These are phyloP conservation scores for Aspergillus avenaceus DNA, from an alignment of 495 filamentous ascomycete genomes.

Conservation along the genomic window DNA sequence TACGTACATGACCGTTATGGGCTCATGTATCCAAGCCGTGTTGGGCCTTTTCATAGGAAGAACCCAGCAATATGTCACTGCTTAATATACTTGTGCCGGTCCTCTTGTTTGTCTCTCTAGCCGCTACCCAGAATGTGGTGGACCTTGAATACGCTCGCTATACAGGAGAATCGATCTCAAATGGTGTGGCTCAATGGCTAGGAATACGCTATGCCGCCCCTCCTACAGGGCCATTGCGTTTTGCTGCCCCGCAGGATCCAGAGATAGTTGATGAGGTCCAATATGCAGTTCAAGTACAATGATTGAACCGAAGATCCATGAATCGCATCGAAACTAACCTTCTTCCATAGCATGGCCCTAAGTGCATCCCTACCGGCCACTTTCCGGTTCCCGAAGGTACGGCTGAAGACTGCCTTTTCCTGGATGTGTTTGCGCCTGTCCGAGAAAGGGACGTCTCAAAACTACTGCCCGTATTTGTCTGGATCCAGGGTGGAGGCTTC, in stretches of 20 bases:
- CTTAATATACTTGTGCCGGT: constrained; percentile 9
- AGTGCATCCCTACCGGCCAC: constrained; percentile 48
- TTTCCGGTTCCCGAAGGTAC: constrained; percentile 31
- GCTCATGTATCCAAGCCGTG: too few relatives aligned
- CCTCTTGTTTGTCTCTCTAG: constrained; percentile 17
- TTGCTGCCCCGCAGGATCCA: constrained; percentile 56
- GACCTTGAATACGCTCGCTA: constrained; percentile 44
- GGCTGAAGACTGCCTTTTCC: constrained; percentile 72
- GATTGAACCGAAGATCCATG: neutral
- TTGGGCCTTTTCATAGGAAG: neutral
- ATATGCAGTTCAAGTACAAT: constrained; percentile 39
- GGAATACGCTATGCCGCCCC: constrained; percentile 63
- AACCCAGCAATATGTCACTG: neutral
- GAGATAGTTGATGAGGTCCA: constrained; percentile 30
- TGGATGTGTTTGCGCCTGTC: constrained; percentile 67
- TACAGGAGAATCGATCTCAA: constrained; percentile 26
- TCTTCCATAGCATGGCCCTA: constrained; percentile 36
- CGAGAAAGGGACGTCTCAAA: constrained; percentile 34
- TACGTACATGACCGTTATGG: too few relatives aligned
- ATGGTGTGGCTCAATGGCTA: constrained; percentile 58
- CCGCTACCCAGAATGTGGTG: constrained; percentile 24
- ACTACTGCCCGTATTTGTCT: constrained; percentile 66
- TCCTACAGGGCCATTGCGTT: constrained; percentile 54
- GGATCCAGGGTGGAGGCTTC: constrained; percentile 76
- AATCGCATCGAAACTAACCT: neutral